Evolutionary conservation across 768 basidiomycete species (phyloP), one percentile per base, ranked within the genome.

Genomic region (Tephrocybe sp.): DNA sequence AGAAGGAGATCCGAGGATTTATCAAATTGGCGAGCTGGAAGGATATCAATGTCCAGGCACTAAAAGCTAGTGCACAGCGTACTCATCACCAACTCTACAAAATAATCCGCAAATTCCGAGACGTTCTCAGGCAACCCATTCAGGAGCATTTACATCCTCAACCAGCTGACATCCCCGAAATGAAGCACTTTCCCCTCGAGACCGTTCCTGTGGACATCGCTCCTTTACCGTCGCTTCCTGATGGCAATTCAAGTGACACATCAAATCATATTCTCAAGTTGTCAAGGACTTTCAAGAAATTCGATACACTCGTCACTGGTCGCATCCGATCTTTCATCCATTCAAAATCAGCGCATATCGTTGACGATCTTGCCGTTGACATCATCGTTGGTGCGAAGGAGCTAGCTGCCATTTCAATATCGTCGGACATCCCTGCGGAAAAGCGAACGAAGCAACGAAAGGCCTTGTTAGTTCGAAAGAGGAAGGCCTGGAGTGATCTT

Each of bases 21-120:
- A 87, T 98, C 73, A 96, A 94, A 66, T 75, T 99, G 37, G 97
- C 97, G 1, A 98, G 94, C 61, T 98, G 97, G 97, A 97, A 90
- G 67, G 97, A 99, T 62, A 74, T 94, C 62, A 99, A 98, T 60
- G 89, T 98, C 9, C 87, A 91, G 55, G 94, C 97, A 2, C 76
- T 99, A 50, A 90, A 88, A 65, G 86, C 89, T 52, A 97, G 94
- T 62, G 94, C 97, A 0, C 84, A 89, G 51, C 84, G 77, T 60
- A 93, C 92, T 1, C 97, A 99, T 64, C 86, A 84, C 51, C 91
- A 95, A 55, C 73, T 99, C 2, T 94, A 92, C 79, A 92, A 91
- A 65, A 79, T 84, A 54, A 80, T 98, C 51, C 83, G 92, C 44
- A 97, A 92, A 71, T 96, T 94, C 74, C 83, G 93, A n/a, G 88